Evolutionary conservation across 306 rosid genomes (phyloP).

Genomic region (Vigna radiata): DNA sequence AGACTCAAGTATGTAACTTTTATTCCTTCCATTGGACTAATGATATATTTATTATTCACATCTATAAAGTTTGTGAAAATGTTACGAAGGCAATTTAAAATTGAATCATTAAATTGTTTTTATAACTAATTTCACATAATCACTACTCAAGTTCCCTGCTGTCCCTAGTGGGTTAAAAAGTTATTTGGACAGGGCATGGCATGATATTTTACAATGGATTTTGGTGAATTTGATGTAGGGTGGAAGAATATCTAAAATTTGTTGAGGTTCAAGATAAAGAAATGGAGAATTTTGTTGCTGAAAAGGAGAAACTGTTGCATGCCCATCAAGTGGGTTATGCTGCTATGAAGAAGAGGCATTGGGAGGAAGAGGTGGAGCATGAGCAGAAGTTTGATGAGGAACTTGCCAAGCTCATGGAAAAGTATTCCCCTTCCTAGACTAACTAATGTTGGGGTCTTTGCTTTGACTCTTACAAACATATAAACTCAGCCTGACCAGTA

Average conservation of each 20-base stretch:
- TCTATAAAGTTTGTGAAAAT: constrained; percentile 2
- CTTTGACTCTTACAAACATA: constrained; percentile 27
- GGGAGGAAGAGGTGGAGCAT: constrained; percentile 67
- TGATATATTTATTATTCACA: constrained; percentile 13
- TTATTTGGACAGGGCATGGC: no score
- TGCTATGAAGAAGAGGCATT: constrained; percentile 61
- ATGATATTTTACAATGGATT: neutral
- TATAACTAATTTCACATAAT: neutral
- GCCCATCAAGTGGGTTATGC: constrained; percentile 55
- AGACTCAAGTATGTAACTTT: constrained; percentile 55
- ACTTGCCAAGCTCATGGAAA: constrained; percentile 64
- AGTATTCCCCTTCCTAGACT: constrained; percentile 53
- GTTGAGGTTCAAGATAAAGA: constrained; percentile 67
- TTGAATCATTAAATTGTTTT: neutral
- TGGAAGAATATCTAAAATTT: constrained; percentile 56
- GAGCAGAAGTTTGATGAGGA: constrained; percentile 60
- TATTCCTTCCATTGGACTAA: constrained; percentile 10
- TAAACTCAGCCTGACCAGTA: constrained; percentile 36
- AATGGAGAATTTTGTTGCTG: constrained; percentile 62
- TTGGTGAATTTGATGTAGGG: constrained; percentile 47
- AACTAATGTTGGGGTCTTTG: constrained; percentile 25
- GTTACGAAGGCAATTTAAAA: constrained; percentile 2
- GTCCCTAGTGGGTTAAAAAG: no score
- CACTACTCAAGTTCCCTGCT: no score
- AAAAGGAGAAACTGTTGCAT: constrained; percentile 56